Base-by-base conservation (phyloP, 257 asterid genomes). In the Solanum habrochaites region DNA sequence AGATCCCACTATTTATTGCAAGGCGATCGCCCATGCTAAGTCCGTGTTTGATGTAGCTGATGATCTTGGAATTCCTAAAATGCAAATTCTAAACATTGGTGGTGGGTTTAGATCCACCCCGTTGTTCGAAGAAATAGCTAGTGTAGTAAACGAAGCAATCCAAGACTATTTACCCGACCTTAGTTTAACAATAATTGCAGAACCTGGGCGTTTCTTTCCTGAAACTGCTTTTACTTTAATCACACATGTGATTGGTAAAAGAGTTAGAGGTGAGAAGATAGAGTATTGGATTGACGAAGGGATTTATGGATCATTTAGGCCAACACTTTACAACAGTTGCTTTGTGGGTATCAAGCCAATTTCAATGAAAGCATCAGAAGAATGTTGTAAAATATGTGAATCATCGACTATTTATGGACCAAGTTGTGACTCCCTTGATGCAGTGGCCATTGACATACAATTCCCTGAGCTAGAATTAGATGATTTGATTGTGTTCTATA, bases 211-310 rank as follows among this genome's bases (percentile, higher is more conserved):
- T 11, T 86, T 73, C 43, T 86, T 86, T 45, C 60, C 88, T 18
- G 88, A 86, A 42, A 86, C 42, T 1, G 43, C 85, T 13, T 75
- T 86, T 82, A 86, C 74, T 2, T 49, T 86, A 42, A 85, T 78
- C 32, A 62, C 88, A 0, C 69, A 74, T 69, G 85, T 86, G 85
- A 73, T 86, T 15, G 88, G 85, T 3, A 86, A 73, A 60, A 56
- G 88, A 35, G n/a, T n/a, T 8, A 62, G 88, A 27, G 88, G 88
- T 37, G 85, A 73, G 43, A 73, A 60, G n/a, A 35, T 42, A 35
- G 85, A 86, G 77, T 86, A 86, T 47, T 86, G 88, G 88, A 86
- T 86, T 45, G 72, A 86, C 42, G 88, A 86, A 20, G 88, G 88
- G 3, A 74, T 86, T 42, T 86, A 86, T 69, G 88, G 88, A 39